Conservation (phyloP, 2,329 filamentous ascomycete genomes). For the Neofusicoccum ribis region DNA sequence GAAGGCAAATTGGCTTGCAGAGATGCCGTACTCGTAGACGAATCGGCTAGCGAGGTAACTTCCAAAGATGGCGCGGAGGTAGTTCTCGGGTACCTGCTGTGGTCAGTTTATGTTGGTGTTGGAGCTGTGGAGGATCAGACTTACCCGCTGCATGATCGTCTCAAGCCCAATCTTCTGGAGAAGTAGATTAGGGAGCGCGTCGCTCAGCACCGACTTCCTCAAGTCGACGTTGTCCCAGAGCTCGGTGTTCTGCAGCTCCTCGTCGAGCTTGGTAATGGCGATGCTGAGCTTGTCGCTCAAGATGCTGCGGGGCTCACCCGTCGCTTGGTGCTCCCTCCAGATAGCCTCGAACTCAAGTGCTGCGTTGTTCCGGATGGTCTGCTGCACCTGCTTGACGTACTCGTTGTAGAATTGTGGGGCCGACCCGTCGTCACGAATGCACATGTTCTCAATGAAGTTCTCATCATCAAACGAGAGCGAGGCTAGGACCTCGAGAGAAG, state of each 20-base stretch:
- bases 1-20: slow-evolving; percentile 94
- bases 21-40: slow-evolving; percentile 92
- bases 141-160: slow-evolving; percentile 76
- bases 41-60: slow-evolving; percentile 94
- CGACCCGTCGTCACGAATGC: slow-evolving; percentile 72
- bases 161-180: slow-evolving; percentile 89
- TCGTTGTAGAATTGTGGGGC: slow-evolving; percentile 87
- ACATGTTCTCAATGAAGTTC: slow-evolving; percentile 92
- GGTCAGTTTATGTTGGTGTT: slow-evolving; percentile 23
- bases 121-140: slow-evolving; percentile 29
- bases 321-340: slow-evolving; percentile 89
- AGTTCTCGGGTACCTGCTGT: slow-evolving; percentile 75
- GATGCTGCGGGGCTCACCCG: slow-evolving; percentile 76
- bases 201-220: slow-evolving; percentile 73
- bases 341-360: slow-evolving; percentile 95
- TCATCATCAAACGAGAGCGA: slow-evolving; percentile 91
- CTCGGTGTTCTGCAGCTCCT: slow-evolving; percentile 91
- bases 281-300: slow-evolving; percentile 87
- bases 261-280: slow-evolving; percentile 94
- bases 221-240: slow-evolving; percentile 84
- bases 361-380: slow-evolving; percentile 87
- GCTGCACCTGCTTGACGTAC: slow-evolving; percentile 90
- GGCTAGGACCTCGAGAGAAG: slow-evolving; percentile 92
- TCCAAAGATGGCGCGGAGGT: slow-evolving; percentile 92
- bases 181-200: slow-evolving; percentile 82